Evolutionary conservation across 1,284 basidiomycete species (phyloP), one percentile per base, ranked within the genome.

Genomic region (Moesziomyces sp.): DNA sequence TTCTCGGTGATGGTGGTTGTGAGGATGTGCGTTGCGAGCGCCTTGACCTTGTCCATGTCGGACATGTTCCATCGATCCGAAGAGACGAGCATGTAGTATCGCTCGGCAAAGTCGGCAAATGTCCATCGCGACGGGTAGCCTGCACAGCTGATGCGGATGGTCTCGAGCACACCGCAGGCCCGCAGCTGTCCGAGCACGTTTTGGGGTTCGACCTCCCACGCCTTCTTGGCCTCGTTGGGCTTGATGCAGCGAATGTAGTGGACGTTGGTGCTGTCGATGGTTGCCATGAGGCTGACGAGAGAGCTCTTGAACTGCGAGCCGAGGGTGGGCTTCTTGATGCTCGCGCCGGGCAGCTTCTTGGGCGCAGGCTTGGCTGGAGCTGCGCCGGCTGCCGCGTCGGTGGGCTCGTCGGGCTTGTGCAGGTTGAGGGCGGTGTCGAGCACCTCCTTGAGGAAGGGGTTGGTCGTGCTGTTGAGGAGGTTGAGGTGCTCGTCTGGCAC

Each of bases 211-310:
- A 98, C 95, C 83, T 94, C 93, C 97, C 97, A 99, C 21, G 97
- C 94, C 64, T 88, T 90, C 86, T 99, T 99, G 70, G 89, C 88
- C 82, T 99, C 97, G 84, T 99, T 99, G 2, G 97, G 97, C 85
- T 99, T 99, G 88, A 99, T 99, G 85, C 97, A 99, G 56, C 97
- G 91, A 80, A 99, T 99, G 84, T 99, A 99, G 85, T 99, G 97
- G 1, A 97, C 97, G 80, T 99, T 98, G 23, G 97, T 99, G 69
- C 93, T 91, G 80, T 93, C 92, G 77, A 99, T 91, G 0, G 97
- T 99, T 52, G 96, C 93, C 96, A 99, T 99, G 48, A 99, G 87
- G 55, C 90, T 92, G 83, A 93, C 92, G 49, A 99, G 86, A 0
- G 95, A 98, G 5, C 91, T 90, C 85, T 99, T 99, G 89, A 99